Evolutionary conservation across 1,284 basidiomycete genomes (phyloP).

Genomic region (Pyrrhoderma lamaoense): DNA sequence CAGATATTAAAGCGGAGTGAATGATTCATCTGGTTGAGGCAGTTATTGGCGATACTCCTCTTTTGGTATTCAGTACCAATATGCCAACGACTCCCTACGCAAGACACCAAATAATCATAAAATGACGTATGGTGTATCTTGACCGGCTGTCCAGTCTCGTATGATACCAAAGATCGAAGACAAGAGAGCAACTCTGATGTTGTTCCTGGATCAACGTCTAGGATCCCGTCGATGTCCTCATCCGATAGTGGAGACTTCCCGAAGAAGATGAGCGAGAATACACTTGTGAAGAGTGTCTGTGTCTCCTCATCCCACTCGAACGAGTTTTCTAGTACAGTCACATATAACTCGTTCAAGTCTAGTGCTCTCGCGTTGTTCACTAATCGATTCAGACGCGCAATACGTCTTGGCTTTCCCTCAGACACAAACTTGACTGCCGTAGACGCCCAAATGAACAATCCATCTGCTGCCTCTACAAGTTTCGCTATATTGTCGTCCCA

Average conservation of each 20-base stretch:
- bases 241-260: not conserved
- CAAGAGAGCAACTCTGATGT: not conserved
- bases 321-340: not conserved
- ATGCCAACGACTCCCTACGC: not conserved
- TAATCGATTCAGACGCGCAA: not conserved
- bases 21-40: not conserved
- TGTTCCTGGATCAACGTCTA: not conserved
- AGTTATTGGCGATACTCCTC: not conserved
- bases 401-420: not conserved
- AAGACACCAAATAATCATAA: not conserved
- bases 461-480: not conserved
- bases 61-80: not conserved
- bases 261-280: not conserved
- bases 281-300: not conserved
- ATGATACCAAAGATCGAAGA: not conserved
- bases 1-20: conserved; percentile 7
- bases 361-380: not conserved
- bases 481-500: not conserved
- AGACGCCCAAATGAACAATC: conserved; percentile 3
- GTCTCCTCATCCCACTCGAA: too few species aligned
- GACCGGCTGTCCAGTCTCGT: not conserved
- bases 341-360: not conserved
- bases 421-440: not conserved
- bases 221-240: not conserved
- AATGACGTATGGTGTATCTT: not conserved